These are phyloP conservation scores for Amylostereum areolatum DNA, from an alignment of 1,284 basidiomycete genomes.

Conservation along the genomic window DNA sequence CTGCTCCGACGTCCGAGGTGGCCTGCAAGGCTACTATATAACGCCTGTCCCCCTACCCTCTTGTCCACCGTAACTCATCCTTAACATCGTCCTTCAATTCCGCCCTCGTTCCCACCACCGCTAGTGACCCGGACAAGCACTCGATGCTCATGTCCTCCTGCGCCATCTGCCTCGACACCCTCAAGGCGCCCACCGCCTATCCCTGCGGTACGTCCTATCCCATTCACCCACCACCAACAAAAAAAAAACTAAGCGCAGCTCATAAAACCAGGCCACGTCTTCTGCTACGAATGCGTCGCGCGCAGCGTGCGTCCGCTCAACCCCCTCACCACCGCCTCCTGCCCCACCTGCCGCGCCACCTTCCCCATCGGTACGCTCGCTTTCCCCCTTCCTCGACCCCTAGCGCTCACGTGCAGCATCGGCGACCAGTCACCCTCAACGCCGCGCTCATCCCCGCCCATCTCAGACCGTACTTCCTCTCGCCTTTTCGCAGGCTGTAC, in stretches of 20 bases:
- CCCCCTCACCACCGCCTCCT: slow-evolving; percentile 37
- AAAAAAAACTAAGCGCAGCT: background rate
- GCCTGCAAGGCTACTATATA: no score
- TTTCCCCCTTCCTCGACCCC: no score
- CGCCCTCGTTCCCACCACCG: no score
- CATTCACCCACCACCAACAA: background rate
- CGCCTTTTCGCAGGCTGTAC: slow-evolving; percentile 45
- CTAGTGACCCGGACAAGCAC: no score
- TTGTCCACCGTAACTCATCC: no score
- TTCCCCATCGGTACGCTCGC: slow-evolving; percentile 40
- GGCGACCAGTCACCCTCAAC: slow-evolving; percentile 46
- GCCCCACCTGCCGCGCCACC: slow-evolving; percentile 44
- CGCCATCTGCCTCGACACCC: slow-evolving; percentile 45
- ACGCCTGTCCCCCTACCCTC: no score
- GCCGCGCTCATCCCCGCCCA: slow-evolving; percentile 38
- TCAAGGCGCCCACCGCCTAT: slow-evolving; percentile 48
- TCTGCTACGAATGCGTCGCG: slow-evolving; percentile 48
- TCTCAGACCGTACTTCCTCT: slow-evolving; percentile 41
- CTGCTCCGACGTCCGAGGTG: no score
- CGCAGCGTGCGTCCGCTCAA: slow-evolving; percentile 36
- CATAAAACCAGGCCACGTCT: slow-evolving; percentile 52
- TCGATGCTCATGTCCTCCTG: slow-evolving; percentile 34
- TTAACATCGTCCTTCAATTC: no score
- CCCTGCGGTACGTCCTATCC: slow-evolving; percentile 44
- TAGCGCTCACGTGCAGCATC: no score